Evolutionary conservation across 2,329 filamentous ascomycete genomes (phyloP), one percentile per base, ranked within the genome.

Genomic region (Magnaporthiopsis rhizophila): DNA sequence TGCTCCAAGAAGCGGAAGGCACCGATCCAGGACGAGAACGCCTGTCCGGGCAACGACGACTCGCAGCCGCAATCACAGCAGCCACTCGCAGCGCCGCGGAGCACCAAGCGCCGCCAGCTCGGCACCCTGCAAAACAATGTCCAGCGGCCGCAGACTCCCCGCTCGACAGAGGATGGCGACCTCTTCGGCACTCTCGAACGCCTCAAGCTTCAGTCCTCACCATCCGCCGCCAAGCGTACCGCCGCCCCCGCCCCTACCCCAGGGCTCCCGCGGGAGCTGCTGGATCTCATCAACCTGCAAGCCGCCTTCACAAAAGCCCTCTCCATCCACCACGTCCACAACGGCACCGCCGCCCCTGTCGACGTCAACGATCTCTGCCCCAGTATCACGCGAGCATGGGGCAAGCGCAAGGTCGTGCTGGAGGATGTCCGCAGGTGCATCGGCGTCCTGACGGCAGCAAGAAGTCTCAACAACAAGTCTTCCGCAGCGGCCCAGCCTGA

Each of bases 261-360:
- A 24, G 21, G 21, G 7, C 77, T 88, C 6, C 84, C 83, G 13
- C 72, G 71, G 24, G 84, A 86, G 69, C 76, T 87, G 57, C 73
- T 79, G 65, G 84, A 89, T 61, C 78, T 92, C 21, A 75, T 90
- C 62, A 77, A 83, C 65, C 78, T 93, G 32, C 86, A 92, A 73
- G 79, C 80, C 57, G 81, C 87, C 13, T 89, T 92, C 68, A 79
- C 91, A 65, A 87, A 87, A 70, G 86, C 89, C 0, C 77, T 91
- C 30, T 83, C 84, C 0, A 76, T 92, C 12, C 88, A 92, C 70
- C 83, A 86, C 66, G 87, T 87, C 1, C 89, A 93, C 74, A 86
- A 89, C 73, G 87, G 88, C 65, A 77, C 78, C 36, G 78, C 81
- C 60, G 80, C 84, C 0, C 87, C 90, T 0, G 83, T 87, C 30